phyloP scores from a whole-genome alignment of 2,329 filamentous ascomycete genomes.

The Penicillium sp. region DNA sequence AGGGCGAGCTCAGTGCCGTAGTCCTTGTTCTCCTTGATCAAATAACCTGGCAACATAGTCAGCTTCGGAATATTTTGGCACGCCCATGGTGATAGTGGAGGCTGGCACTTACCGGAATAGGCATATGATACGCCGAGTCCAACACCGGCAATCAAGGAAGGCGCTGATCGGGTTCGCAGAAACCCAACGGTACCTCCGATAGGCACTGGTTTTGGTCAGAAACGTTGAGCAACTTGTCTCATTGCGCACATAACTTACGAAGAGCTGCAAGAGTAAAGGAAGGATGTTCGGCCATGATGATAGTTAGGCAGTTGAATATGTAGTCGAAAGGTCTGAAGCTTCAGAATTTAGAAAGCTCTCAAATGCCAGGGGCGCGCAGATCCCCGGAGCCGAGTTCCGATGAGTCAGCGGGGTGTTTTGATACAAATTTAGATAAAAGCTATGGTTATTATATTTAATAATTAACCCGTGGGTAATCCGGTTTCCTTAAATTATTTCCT shows the following conservation, averaged over 20 bases:
- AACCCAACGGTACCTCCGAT: slow-evolving; percentile 19
- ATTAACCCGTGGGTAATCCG: too few relatives aligned
- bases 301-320: not conserved
- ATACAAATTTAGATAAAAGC: too few relatives aligned
- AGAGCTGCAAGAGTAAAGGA: slow-evolving; percentile 6
- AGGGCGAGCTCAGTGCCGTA: slow-evolving; percentile 24
- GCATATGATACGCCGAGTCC: slow-evolving; percentile 20
- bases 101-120: slow-evolving; percentile 9
- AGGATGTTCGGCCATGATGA: slow-evolving; percentile 8
- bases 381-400: not conserved
- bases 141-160: slow-evolving; percentile 21
- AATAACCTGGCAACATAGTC: slow-evolving; percentile 7
- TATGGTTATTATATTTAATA: too few relatives aligned
- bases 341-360: not conserved
- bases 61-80: not conserved
- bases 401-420: slow-evolving; percentile 2
- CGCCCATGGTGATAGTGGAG: rapidly evolving
- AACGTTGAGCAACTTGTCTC: not conserved
- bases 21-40: slow-evolving; percentile 24
- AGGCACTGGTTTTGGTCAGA: slow-evolving; percentile 12
- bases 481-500: too few relatives aligned
- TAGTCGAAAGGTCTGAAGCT: not conserved
- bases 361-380: not conserved
- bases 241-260: not conserved
- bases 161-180: slow-evolving; percentile 17